Evolutionary conservation across 345 rosid species (phyloP).

Genomic region (Arabis alpina): DNA sequence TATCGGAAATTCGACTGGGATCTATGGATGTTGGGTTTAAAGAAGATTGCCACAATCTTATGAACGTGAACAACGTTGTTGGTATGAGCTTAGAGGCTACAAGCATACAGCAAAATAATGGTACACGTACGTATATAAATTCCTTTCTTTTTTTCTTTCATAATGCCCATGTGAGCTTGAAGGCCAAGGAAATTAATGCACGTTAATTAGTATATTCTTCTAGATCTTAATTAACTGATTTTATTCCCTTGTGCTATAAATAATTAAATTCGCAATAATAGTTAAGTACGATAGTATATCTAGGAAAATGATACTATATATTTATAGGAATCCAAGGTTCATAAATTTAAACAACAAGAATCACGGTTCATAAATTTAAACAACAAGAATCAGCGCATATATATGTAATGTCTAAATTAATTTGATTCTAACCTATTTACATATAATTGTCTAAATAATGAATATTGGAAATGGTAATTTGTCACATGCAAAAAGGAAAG

Average conservation of each 20-base stretch:
- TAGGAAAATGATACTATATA: background rate
- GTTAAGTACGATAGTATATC: background rate
- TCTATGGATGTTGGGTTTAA: slow-evolving; percentile 72
- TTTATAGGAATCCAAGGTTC: slow-evolving; percentile 35
- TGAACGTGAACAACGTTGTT: slow-evolving; percentile 61
- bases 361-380: slow-evolving; percentile 17
- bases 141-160: background rate
- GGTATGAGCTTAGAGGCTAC: slow-evolving; percentile 88
- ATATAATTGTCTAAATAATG: background rate
- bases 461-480: background rate
- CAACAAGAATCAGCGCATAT: slow-evolving; percentile 25
- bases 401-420: background rate
- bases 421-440: background rate
- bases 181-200: slow-evolving; percentile 27
- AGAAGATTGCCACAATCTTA: slow-evolving; percentile 68
- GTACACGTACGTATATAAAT: slow-evolving; percentile 61
- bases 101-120: slow-evolving; percentile 62
- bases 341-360: slow-evolving; percentile 11
- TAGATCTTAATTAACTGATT: slow-evolving; percentile 28
- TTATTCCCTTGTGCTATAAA: slow-evolving; percentile 24
- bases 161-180: slow-evolving; percentile 39
- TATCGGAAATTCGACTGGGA: slow-evolving; percentile 73
- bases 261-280: slow-evolving; percentile 21
- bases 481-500: slow-evolving; percentile 68
- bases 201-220: slow-evolving; percentile 17